phyloP scores from a whole-genome alignment of 495 filamentous ascomycete species.

The Penicillium odoratum region DNA sequence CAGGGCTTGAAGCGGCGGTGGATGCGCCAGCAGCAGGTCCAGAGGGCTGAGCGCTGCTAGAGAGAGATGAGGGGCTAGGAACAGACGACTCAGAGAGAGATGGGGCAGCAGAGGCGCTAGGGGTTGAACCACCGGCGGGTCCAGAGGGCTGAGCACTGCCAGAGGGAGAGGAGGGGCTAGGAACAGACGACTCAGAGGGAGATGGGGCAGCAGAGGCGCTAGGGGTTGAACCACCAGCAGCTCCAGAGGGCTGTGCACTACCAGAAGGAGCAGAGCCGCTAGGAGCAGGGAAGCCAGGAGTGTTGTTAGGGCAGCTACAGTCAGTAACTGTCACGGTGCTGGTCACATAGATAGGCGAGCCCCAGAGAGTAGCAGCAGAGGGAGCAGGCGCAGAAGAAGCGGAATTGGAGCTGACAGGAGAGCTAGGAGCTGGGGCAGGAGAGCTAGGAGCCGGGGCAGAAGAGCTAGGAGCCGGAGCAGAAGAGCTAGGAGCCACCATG shows the following conservation, averaged over 20 bases:
- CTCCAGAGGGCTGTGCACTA: neutral
- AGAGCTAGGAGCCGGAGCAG: neutral
- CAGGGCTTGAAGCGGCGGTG: slow-evolving; percentile 4
- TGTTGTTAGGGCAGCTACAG: slow-evolving; percentile 17
- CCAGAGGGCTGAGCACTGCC: neutral
- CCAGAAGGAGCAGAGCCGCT: slow-evolving; percentile 7
- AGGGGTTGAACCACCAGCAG: slow-evolving; percentile 2
- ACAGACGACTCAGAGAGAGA: neutral
- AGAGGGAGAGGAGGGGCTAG: neutral
- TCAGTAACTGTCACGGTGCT: slow-evolving; percentile 30
- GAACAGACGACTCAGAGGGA: neutral
- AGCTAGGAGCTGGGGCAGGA: slow-evolving; percentile 5
- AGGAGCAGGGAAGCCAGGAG: slow-evolving; percentile 15
- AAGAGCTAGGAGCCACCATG: slow-evolving; percentile 4
- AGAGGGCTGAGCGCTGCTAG: slow-evolving; percentile 3
- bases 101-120: neutral
- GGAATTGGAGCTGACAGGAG: slow-evolving; percentile 1
- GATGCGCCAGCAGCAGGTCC: slow-evolving; percentile 5
- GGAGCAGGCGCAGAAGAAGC: slow-evolving; percentile 15
- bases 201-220: neutral
- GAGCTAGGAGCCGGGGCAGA: slow-evolving; percentile 4
- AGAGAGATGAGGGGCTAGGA: neutral
- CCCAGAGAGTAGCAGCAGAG: slow-evolving; percentile 10
- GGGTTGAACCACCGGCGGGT: slow-evolving; percentile 2
- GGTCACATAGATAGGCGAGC: slow-evolving; percentile 16